Conservation (phyloP, 345 rosid species). For the Eucalyptus camaldulensis region DNA sequence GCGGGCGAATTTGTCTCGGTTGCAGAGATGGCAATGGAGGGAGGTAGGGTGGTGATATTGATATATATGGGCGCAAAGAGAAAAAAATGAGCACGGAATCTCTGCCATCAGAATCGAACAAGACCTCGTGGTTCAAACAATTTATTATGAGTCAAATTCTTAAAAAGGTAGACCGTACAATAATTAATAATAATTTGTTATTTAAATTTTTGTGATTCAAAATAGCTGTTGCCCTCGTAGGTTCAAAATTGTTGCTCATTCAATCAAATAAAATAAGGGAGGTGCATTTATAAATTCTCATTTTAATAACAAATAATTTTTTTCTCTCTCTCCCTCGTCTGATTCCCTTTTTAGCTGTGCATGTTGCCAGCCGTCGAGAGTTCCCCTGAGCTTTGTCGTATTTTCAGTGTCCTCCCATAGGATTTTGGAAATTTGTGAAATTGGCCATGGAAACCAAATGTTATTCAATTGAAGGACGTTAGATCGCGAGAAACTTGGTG, state of each 20-base stretch:
- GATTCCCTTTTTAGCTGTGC: not conserved
- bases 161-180: accelerated
- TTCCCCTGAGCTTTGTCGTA: not conserved
- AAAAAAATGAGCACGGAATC: not conserved
- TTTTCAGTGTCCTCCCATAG: not conserved
- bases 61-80: not conserved
- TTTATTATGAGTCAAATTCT: too few species aligned
- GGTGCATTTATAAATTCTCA: not conserved
- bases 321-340: not conserved
- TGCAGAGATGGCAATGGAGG: not conserved
- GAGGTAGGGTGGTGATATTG: not conserved
- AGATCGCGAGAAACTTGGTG: not conserved
- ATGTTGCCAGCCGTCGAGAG: not conserved
- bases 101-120: not conserved
- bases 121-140: accelerated
- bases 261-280: too few species aligned
- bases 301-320: not conserved
- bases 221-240: too few species aligned
- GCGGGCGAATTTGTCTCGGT: not conserved
- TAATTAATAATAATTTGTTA: too few species aligned
- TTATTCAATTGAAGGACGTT: not conserved
- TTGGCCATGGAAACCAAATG: not conserved
- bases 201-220: too few species aligned
- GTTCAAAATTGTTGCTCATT: too few species aligned
- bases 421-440: not conserved